These are phyloP conservation scores for Cymbopogon citratus DNA, from an alignment of 176 grass and related monocot species.

Conservation along the genomic window DNA sequence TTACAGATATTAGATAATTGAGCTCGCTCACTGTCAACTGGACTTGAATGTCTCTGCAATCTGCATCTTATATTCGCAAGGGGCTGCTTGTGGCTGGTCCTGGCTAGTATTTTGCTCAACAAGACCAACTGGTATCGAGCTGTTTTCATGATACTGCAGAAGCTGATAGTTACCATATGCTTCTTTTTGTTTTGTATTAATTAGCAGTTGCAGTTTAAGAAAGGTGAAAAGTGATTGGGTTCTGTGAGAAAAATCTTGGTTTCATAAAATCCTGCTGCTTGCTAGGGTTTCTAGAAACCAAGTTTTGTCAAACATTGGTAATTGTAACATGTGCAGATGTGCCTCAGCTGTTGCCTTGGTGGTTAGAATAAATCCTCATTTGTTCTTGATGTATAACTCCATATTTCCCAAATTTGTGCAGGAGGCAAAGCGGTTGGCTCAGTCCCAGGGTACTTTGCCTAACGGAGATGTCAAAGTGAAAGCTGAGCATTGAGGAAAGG, in stretches of 20 bases:
- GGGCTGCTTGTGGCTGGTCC: neutral
- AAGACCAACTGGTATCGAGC: neutral
- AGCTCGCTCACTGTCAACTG: neutral
- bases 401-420: constrained; percentile 26
- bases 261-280: neutral
- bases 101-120: neutral
- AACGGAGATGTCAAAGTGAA: constrained; percentile 90
- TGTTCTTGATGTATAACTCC: neutral
- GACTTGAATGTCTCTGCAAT: neutral
- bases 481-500: constrained; percentile 53
- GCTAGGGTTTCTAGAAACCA: neutral
- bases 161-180: neutral
- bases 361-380: neutral
- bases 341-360: neutral
- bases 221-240: neutral
- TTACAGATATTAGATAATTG: neutral
- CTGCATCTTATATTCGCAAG: neutral
- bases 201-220: neutral
- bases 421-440: constrained; percentile 73
- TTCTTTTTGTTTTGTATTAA: neutral
- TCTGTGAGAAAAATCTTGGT: neutral
- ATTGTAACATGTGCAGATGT: neutral
- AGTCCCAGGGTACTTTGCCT: constrained; percentile 61
- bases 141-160: neutral
- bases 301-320: neutral